Percentiles rank a stretch among this genome's conserved stretches.
Evolutionary conservation across 805 yeast species (phyloP).

Genomic region (Metschnikowia arizonensis): DNA sequence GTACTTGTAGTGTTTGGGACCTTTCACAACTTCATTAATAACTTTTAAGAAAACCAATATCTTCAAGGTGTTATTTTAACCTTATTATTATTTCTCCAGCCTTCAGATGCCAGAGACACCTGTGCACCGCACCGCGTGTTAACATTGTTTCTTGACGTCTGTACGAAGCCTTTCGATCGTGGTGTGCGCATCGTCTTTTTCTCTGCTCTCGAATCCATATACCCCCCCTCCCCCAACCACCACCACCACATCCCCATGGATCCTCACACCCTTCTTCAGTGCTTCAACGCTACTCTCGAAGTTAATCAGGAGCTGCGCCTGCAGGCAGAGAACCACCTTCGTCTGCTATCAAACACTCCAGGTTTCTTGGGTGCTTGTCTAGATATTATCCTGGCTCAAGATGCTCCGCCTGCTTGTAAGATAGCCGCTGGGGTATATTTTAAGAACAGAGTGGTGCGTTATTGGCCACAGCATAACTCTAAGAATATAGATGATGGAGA

Average conservation of each 20-base stretch:
- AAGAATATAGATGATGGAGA: conserved; percentile 60
- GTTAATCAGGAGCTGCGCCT: conserved; percentile 57
- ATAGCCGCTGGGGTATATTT: conserved; percentile 78
- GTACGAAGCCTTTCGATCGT: too few species aligned
- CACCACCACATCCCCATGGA: too few species aligned
- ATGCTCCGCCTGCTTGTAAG: conserved; percentile 41
- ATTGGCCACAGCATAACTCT: conserved; percentile 47
- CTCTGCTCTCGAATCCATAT: not conserved
- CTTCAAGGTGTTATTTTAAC: too few species aligned
- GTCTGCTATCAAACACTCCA: conserved; percentile 50
- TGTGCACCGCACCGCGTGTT: too few species aligned
- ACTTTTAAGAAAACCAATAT: too few species aligned
- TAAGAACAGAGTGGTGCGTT: conserved; percentile 64
- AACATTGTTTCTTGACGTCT: too few species aligned
- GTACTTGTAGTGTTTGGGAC: too few species aligned
- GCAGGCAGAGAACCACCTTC: conserved; percentile 67
- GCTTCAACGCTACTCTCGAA: conserved; percentile 75
- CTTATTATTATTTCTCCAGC: too few species aligned
- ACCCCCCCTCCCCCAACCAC: not conserved
- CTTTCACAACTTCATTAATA: too few species aligned
- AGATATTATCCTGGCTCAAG: conserved; percentile 58
- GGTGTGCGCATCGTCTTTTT: not conserved
- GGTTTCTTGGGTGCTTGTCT: conserved; percentile 84
- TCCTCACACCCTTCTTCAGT: conserved; percentile 58
- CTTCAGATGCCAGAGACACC: too few species aligned